A percentile compares a stretch with the other conserved stretches of the same genome.
These are phyloP conservation scores for Leccinum truebloodii DNA, from an alignment of 768 basidiomycete genomes.

Conservation along the genomic window DNA sequence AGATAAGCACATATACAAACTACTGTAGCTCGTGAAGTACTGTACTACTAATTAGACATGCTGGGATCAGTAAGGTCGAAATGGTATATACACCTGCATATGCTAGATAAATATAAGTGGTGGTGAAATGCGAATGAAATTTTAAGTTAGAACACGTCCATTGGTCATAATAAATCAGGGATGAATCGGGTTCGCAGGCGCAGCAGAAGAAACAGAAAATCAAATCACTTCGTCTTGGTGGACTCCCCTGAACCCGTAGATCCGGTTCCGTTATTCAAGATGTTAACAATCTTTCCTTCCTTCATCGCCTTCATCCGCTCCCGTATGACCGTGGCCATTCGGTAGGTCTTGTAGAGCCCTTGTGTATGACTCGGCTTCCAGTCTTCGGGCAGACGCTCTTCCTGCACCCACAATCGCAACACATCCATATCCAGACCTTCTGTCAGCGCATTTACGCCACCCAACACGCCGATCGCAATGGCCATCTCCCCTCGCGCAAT, in stretches of 20 bases:
- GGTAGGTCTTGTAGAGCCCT: conserved; percentile 32
- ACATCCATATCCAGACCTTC: conserved; percentile 48
- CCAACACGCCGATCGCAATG: conserved; percentile 54
- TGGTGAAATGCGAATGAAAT: background rate
- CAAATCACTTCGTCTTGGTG: conserved; percentile 20
- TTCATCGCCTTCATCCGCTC: conserved; percentile 29
- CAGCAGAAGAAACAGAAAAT: background rate
- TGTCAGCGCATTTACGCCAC: conserved; percentile 36
- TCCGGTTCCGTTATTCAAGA: conserved; percentile 15
- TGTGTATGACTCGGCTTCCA: conserved; percentile 36
- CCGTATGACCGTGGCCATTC: conserved; percentile 30
- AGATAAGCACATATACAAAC: background rate
- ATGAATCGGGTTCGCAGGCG: background rate
- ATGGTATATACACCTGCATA: background rate
- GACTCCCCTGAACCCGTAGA: background rate
- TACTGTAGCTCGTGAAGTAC: background rate
- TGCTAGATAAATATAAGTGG: background rate
- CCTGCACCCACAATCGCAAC: conserved; percentile 49
- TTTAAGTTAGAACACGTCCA: background rate
- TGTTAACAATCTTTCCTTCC: conserved; percentile 19
- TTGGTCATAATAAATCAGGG: background rate
- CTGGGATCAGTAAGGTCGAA: background rate
- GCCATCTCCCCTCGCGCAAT: conserved; percentile 71
- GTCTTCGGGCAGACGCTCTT: conserved; percentile 50
- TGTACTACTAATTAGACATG: background rate